Evolutionary conservation across 2,329 filamentous ascomycete species (phyloP), one percentile per base, ranked within the genome.

Genomic region (Proliferodiscus dingleyae): DNA sequence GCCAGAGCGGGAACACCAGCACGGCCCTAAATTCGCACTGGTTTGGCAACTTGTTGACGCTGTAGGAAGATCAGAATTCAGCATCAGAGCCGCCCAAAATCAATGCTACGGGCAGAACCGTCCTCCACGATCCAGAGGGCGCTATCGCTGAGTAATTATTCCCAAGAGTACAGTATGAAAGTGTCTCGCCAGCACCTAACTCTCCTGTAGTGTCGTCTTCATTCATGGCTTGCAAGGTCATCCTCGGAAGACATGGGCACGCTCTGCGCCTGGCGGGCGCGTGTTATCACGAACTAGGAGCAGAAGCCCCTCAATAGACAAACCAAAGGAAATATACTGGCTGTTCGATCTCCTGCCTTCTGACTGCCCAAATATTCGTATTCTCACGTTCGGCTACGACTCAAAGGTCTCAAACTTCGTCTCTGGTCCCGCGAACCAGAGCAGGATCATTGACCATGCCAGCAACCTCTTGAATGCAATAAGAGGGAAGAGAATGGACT

Each of bases 341-440:
- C 55, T 51, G 13, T 24, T 45, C 24, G 49, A 57, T 41, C 41
- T 57, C 1, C 53, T 57, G 5, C 47, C 47, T 5, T 11, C 26
- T 16, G 53, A 57, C 29, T 57, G 51, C 37, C 1, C 16, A 19
- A 50, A 49, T 37, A 6, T 43, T 1, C 29, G 55, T 9, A 52
- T 56, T 23, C 46, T 57, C 11, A 54, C 47, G 11, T 57, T 43
- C 41, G 53, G 55, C 2, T 57, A 56, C 26, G 51, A 56, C 32
- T 57, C 53, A 19, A 54, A 49, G 11, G 45, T 57, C 24, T 47
- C 53, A 1, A 29, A 47, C 18, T 54, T 52, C 26, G 56, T 56
- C 23, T 23, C 19, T 10, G 51, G 51, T n/a, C n/a, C 4, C 7
- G 42, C 49, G 39, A 57, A 50, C 32, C 37, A 56, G 39, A 54